Conservation (phyloP, 768 basidiomycete genomes). For the Galerina sulciceps region DNA sequence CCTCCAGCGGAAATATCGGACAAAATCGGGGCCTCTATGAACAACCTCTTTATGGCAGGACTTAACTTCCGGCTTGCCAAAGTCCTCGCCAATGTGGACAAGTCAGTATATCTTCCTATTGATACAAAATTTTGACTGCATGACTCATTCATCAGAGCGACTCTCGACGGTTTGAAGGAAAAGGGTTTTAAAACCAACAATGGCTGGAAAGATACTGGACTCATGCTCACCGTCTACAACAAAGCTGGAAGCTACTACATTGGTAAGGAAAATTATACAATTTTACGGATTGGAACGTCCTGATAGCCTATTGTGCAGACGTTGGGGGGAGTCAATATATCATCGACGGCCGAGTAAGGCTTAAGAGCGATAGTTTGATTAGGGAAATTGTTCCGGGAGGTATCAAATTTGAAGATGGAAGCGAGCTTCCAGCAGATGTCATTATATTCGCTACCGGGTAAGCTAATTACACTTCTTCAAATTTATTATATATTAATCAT, state of each 20-base stretch:
- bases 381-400: constrained; percentile 46
- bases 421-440: constrained; percentile 52
- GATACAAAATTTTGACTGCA: too few species aligned
- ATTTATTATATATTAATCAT: too few species aligned
- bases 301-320: constrained; percentile 35
- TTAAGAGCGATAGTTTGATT: constrained; percentile 64
- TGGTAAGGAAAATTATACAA: constrained; percentile 36
- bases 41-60: constrained; percentile 36
- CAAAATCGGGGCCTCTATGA: constrained; percentile 49
- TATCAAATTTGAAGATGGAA: constrained; percentile 52
- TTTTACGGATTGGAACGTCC: neutral
- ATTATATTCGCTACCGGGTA: constrained; percentile 66
- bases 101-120: constrained; percentile 33
- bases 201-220: constrained; percentile 57
- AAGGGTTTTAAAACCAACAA: constrained; percentile 59
- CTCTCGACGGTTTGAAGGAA: constrained; percentile 57
- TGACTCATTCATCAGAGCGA: constrained; percentile 20
- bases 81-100: constrained; percentile 57
- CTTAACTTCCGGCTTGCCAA: constrained; percentile 34
- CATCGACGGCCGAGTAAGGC: constrained; percentile 69
- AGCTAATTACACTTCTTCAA: neutral
- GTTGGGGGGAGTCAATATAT: constrained; percentile 65
- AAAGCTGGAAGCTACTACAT: constrained; percentile 71
- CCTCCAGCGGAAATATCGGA: constrained; percentile 57
- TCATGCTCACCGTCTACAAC: constrained; percentile 48